phyloP scores from a whole-genome alignment of 2,329 filamentous ascomycete species.

The Blastomyces parvus region DNA sequence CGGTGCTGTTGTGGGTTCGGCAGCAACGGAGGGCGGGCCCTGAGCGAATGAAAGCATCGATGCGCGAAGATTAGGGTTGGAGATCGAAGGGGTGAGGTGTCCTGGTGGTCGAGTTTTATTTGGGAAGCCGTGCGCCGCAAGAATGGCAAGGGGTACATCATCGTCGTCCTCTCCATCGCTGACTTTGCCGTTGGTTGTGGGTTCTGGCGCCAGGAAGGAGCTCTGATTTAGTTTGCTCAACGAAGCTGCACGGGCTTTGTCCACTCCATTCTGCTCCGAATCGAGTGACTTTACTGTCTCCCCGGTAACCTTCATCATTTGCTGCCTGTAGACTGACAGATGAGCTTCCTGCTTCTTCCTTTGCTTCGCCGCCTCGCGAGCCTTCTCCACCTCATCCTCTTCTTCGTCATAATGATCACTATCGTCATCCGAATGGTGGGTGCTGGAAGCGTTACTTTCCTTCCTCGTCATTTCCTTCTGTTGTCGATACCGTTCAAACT shows the following conservation, averaged over 20 bases:
- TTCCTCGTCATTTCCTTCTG: slow-evolving; percentile 59
- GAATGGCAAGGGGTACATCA: slow-evolving; percentile 74
- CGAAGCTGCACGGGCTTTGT: slow-evolving; percentile 47
- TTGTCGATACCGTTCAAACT: slow-evolving; percentile 72
- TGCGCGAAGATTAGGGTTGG: slow-evolving; percentile 61
- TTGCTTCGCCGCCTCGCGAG: slow-evolving; percentile 62
- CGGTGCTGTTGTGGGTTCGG: slow-evolving; percentile 38
- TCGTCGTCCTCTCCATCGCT: slow-evolving; percentile 66
- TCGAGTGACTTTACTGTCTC: slow-evolving; percentile 42
- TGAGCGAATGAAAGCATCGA: slow-evolving; percentile 42
- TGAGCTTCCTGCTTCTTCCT: slow-evolving; percentile 82
- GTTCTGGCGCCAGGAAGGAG: slow-evolving; percentile 21
- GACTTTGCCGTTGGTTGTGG: slow-evolving; percentile 27
- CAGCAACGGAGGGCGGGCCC: slow-evolving; percentile 49
- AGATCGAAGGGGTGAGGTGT: slow-evolving; percentile 53
- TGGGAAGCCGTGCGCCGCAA: slow-evolving; percentile 83
- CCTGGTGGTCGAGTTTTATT: slow-evolving; percentile 65
- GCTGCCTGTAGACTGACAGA: slow-evolving; percentile 79
- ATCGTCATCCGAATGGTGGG: slow-evolving; percentile 47
- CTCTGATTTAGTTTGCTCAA: slow-evolving; percentile 45
- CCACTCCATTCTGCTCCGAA: slow-evolving; percentile 42
- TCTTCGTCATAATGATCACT: slow-evolving; percentile 59
- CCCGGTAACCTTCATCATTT: slow-evolving; percentile 94
- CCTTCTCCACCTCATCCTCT: slow-evolving; percentile 70
- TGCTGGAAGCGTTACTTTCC: slow-evolving; percentile 40